A percentile compares a stretch with the other conserved stretches of the same genome.
Evolutionary conservation across 345 rosid genomes (phyloP).

Genomic region (Noccaea bulbosa): DNA sequence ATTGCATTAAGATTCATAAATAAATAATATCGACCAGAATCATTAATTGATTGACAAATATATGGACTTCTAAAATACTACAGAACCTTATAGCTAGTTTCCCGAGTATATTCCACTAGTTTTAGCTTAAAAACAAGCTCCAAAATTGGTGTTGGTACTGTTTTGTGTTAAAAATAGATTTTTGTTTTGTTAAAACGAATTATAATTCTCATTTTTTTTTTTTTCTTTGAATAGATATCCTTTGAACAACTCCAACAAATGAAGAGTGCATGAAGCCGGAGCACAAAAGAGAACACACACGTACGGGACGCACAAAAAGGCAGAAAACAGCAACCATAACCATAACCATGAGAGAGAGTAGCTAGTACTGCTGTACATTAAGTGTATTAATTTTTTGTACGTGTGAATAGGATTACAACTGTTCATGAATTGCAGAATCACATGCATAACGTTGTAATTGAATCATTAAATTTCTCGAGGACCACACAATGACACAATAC

Average conservation of each 20-base stretch:
- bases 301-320: too few relatives aligned
- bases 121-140: background rate
- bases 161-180: background rate
- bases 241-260: too few relatives aligned
- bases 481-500: slow-evolving; percentile 27
- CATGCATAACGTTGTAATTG: slow-evolving; percentile 27
- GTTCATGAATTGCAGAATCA: slow-evolving; percentile 39
- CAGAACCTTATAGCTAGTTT: background rate
- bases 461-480: slow-evolving; percentile 23
- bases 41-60: background rate
- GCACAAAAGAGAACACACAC: too few relatives aligned
- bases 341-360: background rate
- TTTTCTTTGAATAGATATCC: too few relatives aligned
- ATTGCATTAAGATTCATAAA: background rate
- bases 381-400: slow-evolving; percentile 23
- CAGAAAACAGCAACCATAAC: too few relatives aligned
- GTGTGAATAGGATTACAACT: slow-evolving; percentile 8
- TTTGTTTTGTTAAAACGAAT: too few relatives aligned
- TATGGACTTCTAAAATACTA: background rate
- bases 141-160: background rate
- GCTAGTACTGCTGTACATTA: slow-evolving; percentile 3
- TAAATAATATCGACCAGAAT: background rate
- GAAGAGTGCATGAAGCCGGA: too few relatives aligned
- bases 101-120: background rate
- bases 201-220: too few relatives aligned